Base-by-base conservation (phyloP, 768 basidiomycete genomes). In the Trametes gibbosa region DNA sequence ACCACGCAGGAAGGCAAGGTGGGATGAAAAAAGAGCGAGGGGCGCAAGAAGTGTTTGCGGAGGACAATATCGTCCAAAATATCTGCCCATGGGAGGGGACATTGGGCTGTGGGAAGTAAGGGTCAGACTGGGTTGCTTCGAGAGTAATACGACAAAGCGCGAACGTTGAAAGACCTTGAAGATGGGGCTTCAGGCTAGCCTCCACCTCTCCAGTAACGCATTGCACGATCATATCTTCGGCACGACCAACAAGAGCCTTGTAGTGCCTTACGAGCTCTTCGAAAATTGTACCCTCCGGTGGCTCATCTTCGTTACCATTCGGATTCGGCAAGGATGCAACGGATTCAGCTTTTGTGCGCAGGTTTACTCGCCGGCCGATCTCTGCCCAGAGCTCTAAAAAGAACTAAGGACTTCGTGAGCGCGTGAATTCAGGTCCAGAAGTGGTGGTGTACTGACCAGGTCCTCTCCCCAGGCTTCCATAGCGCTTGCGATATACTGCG, bases 391-490 rank as follows among this genome's bases (percentile, higher is more conserved):
- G 73, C 70, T 97, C 92, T 16, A 99, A 76, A 77, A 96, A 98
- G 74, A 94, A 95, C 95, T 97, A 66, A 13, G 12, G 8, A 24
- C n/a, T 39, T 8, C 32, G 21, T 29, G 21, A 34, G 16, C n/a
- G 8, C 32, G 2, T 19, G 10, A 7, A 7, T 34, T 39, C 34
- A 6, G 14, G 21, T 27, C 5, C 46, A 2, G 5, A n/a, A 19
- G 39, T 13, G 23, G 21, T 40, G 29, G 35, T 3, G 29, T 32
- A 65, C 89, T 66, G 61, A 97, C 95, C 69, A 90, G 63, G 43
- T 98, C 95, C 72, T 99, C 96, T 24, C 89, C 88, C 95, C 95
- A 98, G 5, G 71, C 73, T 51, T 84, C 81, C 79, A 97, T 83
- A 2, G 84, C 84, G 25, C 74, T 75, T 61, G 81, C 79, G 24